phyloP scores from a whole-genome alignment of 352 stramenopile genomes.

The Phytophthora aleatoria region DNA sequence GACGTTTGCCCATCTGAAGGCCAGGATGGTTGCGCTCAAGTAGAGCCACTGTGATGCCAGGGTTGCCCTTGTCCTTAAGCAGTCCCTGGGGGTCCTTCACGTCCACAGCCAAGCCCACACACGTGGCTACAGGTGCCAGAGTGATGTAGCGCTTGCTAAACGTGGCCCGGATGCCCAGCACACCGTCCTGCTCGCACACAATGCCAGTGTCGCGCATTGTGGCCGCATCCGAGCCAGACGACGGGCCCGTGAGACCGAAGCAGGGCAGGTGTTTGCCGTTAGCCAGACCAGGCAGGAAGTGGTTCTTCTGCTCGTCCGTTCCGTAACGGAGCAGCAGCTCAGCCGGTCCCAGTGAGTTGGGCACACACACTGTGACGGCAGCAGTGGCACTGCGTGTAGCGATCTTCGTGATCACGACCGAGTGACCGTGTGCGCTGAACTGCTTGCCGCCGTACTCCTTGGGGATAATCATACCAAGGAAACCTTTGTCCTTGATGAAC shows the following conservation, averaged over 20 bases:
- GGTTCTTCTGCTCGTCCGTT: constrained; percentile 96
- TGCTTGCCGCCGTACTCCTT: constrained; percentile 95
- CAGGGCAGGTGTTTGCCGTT: constrained; percentile 96
- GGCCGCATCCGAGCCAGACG: constrained; percentile 95
- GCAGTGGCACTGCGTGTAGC: constrained; percentile 91
- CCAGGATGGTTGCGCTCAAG: constrained; percentile 95
- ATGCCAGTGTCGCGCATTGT: constrained; percentile 94
- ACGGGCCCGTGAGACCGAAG: constrained; percentile 96
- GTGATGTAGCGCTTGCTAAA: constrained; percentile 99
- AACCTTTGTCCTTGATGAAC: constrained; percentile 96
- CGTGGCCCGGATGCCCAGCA: constrained; percentile 94
- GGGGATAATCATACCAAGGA: constrained; percentile 98
- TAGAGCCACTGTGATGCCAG: constrained; percentile 97
- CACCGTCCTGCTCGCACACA: constrained; percentile 94
- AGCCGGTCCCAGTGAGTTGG: constrained; percentile 96
- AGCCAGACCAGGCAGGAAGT: constrained; percentile 94
- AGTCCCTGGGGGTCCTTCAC: constrained; percentile 95
- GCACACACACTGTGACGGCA: constrained; percentile 95
- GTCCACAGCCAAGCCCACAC: constrained; percentile 97
- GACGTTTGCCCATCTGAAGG: constrained; percentile 94
- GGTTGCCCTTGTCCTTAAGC: constrained; percentile 92
- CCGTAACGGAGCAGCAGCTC: constrained; percentile 96
- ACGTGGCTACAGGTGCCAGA: constrained; percentile 95
- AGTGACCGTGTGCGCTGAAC: constrained; percentile 92
- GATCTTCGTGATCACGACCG: constrained; percentile 93